A percentile compares a stretch with the other conserved stretches of the same genome.
phyloP scores from a whole-genome alignment of 257 asterid genomes.

The Buddleja alternifolia region DNA sequence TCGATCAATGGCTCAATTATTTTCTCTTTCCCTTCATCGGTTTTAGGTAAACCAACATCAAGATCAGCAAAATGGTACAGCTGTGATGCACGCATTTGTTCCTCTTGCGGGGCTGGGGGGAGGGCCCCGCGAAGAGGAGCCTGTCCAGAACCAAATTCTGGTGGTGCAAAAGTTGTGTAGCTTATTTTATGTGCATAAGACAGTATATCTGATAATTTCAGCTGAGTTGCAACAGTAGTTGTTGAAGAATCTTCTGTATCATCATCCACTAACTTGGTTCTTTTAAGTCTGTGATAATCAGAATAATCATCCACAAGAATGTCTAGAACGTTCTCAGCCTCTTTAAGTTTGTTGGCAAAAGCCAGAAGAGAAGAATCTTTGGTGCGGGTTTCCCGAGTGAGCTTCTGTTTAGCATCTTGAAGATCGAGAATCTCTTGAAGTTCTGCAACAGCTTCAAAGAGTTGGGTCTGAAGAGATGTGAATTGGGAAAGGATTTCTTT shows the following conservation, averaged over 20 bases:
- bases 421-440: constrained; percentile 92
- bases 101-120: constrained; percentile 97
- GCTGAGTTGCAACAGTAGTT: constrained; percentile 69
- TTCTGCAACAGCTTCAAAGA: constrained; percentile 84
- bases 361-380: constrained; percentile 70
- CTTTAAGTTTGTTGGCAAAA: constrained; percentile 77
- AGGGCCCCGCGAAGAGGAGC: constrained; percentile 89
- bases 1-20: constrained; percentile 66
- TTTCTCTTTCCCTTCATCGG: constrained; percentile 61
- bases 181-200: constrained; percentile 86
- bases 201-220: constrained; percentile 71
- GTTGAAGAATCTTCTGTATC: constrained; percentile 48
- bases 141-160: constrained; percentile 84
- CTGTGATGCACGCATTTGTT: constrained; percentile 94
- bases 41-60: constrained; percentile 76
- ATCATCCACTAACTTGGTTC: constrained; percentile 54
- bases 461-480: constrained; percentile 69
- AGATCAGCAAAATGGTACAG: constrained; percentile 68
- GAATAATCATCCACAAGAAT: constrained; percentile 85
- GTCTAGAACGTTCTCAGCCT: constrained; percentile 76
- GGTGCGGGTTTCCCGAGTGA: constrained; percentile 59
- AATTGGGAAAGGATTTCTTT: constrained; percentile 73
- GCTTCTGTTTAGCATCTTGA: constrained; percentile 81
- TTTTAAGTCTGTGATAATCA: constrained; percentile 67
- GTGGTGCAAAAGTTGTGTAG: constrained; percentile 97